These are phyloP conservation scores for Aechmea fasciata DNA, from an alignment of 176 grass and related monocot genomes.

Conservation along the genomic window DNA sequence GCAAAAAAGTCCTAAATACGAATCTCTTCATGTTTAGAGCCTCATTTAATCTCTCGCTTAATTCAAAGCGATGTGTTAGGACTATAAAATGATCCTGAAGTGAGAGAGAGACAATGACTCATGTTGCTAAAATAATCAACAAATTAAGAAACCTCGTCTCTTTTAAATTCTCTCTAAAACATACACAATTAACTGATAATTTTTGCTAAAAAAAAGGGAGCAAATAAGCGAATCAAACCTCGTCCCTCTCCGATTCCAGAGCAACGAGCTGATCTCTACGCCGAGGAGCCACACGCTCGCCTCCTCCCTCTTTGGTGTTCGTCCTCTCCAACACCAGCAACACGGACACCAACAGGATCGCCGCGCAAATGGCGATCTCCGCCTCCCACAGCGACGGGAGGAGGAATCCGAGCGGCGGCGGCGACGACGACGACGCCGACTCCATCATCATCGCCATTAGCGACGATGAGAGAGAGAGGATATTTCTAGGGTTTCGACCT, in stretches of 20 bases:
- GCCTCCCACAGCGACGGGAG: constrained; percentile 81
- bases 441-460: constrained; percentile 14
- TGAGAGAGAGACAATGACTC: no score
- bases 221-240: constrained; percentile 10
- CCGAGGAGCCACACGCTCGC: background rate
- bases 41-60: no score
- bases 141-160: no score
- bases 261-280: background rate
- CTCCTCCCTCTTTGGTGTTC: constrained; percentile 7
- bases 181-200: background rate
- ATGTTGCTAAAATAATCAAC: no score
- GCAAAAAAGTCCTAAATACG: no score
- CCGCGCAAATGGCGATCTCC: constrained; percentile 47
- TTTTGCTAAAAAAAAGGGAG: no score
- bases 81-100: background rate
- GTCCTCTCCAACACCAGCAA: constrained; percentile 39
- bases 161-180: background rate
- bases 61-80: no score
- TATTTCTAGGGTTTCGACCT: background rate
- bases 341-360: constrained; percentile 34
- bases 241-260: constrained; percentile 4
- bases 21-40: no score
- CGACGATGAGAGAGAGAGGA: background rate
- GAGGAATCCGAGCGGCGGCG: constrained; percentile 38
- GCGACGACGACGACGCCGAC: background rate